Evolutionary conservation across 1,284 basidiomycete genomes (phyloP).

Genomic region (Ustilago bromivora): DNA sequence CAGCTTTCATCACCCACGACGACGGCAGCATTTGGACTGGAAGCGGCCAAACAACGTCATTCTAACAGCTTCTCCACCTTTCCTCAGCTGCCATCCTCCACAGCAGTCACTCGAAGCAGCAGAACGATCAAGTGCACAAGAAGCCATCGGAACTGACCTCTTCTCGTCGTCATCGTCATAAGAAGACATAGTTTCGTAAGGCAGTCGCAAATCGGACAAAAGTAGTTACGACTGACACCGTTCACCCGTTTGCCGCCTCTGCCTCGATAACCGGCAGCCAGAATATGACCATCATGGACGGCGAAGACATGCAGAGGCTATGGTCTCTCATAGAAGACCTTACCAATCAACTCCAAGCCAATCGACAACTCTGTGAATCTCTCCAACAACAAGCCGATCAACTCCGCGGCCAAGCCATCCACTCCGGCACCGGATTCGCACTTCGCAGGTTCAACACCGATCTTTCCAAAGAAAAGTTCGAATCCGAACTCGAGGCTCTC

Average conservation of each 20-base stretch:
- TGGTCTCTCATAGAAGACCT: slow-evolving; percentile 68
- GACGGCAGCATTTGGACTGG: neutral
- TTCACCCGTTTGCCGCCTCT: neutral
- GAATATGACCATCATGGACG: slow-evolving; percentile 57
- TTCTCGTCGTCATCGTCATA: no score
- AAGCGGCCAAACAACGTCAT: neutral
- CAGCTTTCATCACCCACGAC: neutral
- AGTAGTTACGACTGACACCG: neutral
- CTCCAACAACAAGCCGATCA: slow-evolving; percentile 80
- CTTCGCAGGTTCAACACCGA: slow-evolving; percentile 93
- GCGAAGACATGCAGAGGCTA: slow-evolving; percentile 62
- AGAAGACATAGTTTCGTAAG: neutral
- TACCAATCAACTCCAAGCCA: slow-evolving; percentile 80
- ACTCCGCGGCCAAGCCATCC: slow-evolving; percentile 79
- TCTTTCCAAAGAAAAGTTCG: slow-evolving; percentile 91
- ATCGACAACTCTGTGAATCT: slow-evolving; percentile 81
- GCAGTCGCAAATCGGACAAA: neutral
- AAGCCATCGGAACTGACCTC: no score
- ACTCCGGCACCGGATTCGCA: slow-evolving; percentile 82
- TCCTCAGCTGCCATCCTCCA: neutral
- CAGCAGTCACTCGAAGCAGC: neutral
- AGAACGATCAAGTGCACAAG: neutral
- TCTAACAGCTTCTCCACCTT: no score
- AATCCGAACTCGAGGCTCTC: slow-evolving; percentile 88
- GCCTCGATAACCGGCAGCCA: slow-evolving; percentile 1